These are phyloP conservation scores for Phytophthora aleatoria DNA, from an alignment of 352 stramenopile species.

Conservation along the genomic window DNA sequence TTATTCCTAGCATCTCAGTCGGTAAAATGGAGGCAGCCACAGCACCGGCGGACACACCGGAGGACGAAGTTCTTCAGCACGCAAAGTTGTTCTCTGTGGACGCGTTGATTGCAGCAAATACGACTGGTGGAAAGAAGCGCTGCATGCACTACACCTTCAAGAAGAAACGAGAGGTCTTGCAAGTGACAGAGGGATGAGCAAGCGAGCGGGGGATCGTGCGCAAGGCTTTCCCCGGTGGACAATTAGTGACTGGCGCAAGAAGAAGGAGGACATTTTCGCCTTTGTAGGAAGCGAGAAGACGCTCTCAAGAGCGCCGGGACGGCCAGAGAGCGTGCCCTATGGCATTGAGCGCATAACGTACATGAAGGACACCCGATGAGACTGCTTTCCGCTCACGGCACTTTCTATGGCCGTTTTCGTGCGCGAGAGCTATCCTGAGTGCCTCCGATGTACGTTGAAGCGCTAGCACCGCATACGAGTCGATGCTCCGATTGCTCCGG, in stretches of 20 bases:
- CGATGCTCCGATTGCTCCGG: slow-evolving; percentile 1
- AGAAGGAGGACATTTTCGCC: neutral
- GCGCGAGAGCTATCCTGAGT: neutral
- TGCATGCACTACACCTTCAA: slow-evolving; percentile 10
- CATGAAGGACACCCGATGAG: slow-evolving; percentile 14
- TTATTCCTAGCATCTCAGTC: neutral
- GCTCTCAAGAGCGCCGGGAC: neutral
- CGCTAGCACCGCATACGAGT: slow-evolving; percentile 4
- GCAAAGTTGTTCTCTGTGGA: neutral
- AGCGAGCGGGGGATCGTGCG: neutral
- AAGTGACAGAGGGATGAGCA: neutral
- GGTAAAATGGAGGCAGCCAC: neutral
- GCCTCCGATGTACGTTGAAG: slow-evolving; percentile 4
- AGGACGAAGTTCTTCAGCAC: neutral
- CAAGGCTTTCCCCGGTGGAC: slow-evolving; percentile 8
- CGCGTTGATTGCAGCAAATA: neutral
- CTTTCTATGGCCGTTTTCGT: slow-evolving; percentile 5
- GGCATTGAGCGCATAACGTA: slow-evolving; percentile 6
- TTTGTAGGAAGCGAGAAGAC: slow-evolving; percentile 14
- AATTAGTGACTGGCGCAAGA: neutral
- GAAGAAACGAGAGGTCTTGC: slow-evolving; percentile 4
- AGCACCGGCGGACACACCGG: neutral
- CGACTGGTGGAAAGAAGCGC: neutral
- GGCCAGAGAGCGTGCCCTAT: slow-evolving; percentile 14
- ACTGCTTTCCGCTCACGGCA: neutral